phyloP scores from a whole-genome alignment of 257 asterid species.

The Nicotiana benthamiana region DNA sequence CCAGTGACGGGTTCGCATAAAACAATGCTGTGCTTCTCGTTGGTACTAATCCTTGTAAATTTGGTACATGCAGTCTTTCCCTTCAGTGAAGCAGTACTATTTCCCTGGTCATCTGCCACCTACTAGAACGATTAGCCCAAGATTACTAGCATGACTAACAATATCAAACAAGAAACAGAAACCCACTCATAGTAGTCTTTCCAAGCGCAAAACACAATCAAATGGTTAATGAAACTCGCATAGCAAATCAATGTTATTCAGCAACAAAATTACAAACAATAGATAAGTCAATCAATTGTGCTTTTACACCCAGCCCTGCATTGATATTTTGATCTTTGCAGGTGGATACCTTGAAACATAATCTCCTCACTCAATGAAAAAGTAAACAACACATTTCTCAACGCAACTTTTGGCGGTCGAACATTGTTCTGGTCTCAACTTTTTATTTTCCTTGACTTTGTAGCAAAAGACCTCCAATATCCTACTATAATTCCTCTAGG shows the following conservation, averaged over 20 bases:
- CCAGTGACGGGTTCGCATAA: slow-evolving; percentile 86
- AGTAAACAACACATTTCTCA: background rate
- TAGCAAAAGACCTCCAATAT: background rate
- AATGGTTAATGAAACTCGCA: background rate
- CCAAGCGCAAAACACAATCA: background rate
- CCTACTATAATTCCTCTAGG: background rate
- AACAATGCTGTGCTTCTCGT: slow-evolving; percentile 76
- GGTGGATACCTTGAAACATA: background rate
- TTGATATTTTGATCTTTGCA: slow-evolving; percentile 4
- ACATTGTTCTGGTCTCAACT: background rate
- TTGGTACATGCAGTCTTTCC: slow-evolving; percentile 88
- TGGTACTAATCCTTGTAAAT: slow-evolving; percentile 77
- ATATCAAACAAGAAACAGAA: slow-evolving; percentile 3
- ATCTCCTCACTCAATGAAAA: background rate
- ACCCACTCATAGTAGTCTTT: background rate
- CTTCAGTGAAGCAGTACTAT: slow-evolving; percentile 25
- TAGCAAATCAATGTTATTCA: background rate
- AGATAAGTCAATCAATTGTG: background rate
- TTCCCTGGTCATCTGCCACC: slow-evolving; percentile 33
- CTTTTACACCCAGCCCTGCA: background rate
- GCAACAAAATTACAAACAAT: background rate
- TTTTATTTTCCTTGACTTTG: background rate
- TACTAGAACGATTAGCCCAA: slow-evolving; percentile 22
- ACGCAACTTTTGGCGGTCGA: background rate
- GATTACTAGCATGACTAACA: background rate